These are phyloP conservation scores for Tylopilus sp. DNA, from an alignment of 768 basidiomycete species.

Conservation along the genomic window DNA sequence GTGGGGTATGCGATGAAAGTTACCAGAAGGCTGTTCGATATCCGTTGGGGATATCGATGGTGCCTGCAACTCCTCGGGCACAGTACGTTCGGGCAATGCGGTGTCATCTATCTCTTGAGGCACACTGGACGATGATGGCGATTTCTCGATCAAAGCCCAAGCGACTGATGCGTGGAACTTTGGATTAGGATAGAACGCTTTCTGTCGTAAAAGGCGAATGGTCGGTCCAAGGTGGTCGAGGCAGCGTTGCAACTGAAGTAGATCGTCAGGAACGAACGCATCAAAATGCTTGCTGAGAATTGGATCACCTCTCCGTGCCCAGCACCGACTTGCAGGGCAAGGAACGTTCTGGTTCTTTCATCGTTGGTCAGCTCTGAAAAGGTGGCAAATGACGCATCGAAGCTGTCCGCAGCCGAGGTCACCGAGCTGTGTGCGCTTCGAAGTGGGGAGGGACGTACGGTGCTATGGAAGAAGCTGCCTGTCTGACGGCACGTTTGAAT, in stretches of 20 bases:
- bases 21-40: constrained; percentile 8
- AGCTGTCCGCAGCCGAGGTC: constrained; percentile 42
- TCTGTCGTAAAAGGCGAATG: constrained; percentile 62
- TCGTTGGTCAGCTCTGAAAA: constrained; percentile 76
- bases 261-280: constrained; percentile 15
- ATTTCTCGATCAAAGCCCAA: constrained; percentile 67
- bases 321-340: constrained; percentile 79
- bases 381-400: constrained; percentile 65
- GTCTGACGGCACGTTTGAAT: constrained; percentile 59
- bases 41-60: background rate
- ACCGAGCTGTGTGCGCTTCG: constrained; percentile 2
- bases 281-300: background rate
- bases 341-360: constrained; percentile 75
- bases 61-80: constrained; percentile 7
- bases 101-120: constrained; percentile 2
- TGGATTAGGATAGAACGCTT: constrained; percentile 75
- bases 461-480: constrained; percentile 42
- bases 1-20: constrained; percentile 47
- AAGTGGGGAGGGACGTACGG: constrained; percentile 38
- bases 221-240: constrained; percentile 55
- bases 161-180: constrained; percentile 88
- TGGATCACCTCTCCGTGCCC: constrained; percentile 69
- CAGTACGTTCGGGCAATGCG: background rate
- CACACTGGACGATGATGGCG: constrained; percentile 1
- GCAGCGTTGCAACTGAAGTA: constrained; percentile 53